phyloP scores from a whole-genome alignment of 306 rosid genomes.

The Citrullus amarus region DNA sequence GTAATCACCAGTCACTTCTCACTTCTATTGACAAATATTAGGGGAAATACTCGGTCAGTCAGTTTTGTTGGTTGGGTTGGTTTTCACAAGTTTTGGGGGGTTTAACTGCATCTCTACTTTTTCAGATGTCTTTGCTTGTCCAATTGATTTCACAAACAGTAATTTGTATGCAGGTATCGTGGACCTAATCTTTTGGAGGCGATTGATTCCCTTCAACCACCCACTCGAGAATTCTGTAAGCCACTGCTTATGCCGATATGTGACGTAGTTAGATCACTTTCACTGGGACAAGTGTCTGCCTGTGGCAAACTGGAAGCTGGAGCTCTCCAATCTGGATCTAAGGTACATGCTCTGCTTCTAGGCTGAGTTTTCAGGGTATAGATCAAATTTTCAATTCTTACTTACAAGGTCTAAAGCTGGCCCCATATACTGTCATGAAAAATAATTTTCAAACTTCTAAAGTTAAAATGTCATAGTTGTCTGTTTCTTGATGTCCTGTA shows the following conservation, averaged over 20 bases:
- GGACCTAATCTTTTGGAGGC: constrained; percentile 84
- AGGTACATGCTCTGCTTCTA: constrained; percentile 33
- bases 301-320: constrained; percentile 96
- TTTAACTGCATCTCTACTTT: neutral
- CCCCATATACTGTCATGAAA: neutral
- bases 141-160: neutral
- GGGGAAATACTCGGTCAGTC: neutral
- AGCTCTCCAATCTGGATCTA: constrained; percentile 79
- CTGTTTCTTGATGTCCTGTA: constrained; percentile 15
- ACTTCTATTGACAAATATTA: neutral
- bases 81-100: too few species aligned
- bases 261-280: constrained; percentile 55
- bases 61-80: too few species aligned
- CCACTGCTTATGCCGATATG: constrained; percentile 92
- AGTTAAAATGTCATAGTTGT: neutral
- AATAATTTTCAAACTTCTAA: neutral
- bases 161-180: constrained; percentile 50
- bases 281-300: constrained; percentile 74
- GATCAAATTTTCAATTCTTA: neutral
- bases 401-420: neutral
- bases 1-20: neutral
- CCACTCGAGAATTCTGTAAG: constrained; percentile 69
- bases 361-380: neutral
- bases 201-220: constrained; percentile 79
- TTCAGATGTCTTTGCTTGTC: neutral